These are phyloP conservation scores for Chloris gayana DNA, from an alignment of 176 grass and related monocot species.

Conservation along the genomic window DNA sequence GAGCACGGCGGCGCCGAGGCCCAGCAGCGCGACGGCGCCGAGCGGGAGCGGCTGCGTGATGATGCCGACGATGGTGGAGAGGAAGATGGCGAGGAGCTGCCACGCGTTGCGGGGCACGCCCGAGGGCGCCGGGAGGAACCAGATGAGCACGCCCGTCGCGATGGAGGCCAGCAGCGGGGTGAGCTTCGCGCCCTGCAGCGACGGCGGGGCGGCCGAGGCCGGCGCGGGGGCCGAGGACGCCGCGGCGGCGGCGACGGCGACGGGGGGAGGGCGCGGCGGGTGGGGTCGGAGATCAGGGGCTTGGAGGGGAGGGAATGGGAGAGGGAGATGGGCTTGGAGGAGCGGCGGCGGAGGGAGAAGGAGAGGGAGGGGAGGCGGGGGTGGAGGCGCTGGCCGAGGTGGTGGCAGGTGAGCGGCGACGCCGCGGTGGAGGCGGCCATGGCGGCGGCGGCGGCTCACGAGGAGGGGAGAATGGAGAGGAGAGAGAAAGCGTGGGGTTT, in stretches of 20 bases:
- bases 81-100: conserved; percentile 90
- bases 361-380: conserved; percentile 46
- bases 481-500: conserved; percentile 16
- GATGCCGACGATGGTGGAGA: conserved; percentile 97
- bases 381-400: conserved; percentile 40
- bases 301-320: conserved; percentile 32
- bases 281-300: neutral
- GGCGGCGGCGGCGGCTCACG: conserved; percentile 15
- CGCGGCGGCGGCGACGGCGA: neutral
- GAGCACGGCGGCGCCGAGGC: conserved; percentile 88
- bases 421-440: conserved; percentile 59
- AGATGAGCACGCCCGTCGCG: conserved; percentile 66
- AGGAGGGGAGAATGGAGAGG: conserved; percentile 14
- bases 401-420: conserved; percentile 53
- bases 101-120: conserved; percentile 85
- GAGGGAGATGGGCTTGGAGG: conserved; percentile 39
- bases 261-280: neutral
- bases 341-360: conserved; percentile 44
- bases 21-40: conserved; percentile 89
- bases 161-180: conserved; percentile 66
- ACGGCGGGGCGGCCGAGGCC: conserved; percentile 21
- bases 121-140: conserved; percentile 71
- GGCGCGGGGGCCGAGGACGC: neutral
- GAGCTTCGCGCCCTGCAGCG: conserved; percentile 70
- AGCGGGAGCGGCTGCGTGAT: conserved; percentile 94